Evolutionary conservation across 495 filamentous ascomycete species (phyloP), one percentile per base, ranked within the genome.

Genomic region (Penicillium odoratum): DNA sequence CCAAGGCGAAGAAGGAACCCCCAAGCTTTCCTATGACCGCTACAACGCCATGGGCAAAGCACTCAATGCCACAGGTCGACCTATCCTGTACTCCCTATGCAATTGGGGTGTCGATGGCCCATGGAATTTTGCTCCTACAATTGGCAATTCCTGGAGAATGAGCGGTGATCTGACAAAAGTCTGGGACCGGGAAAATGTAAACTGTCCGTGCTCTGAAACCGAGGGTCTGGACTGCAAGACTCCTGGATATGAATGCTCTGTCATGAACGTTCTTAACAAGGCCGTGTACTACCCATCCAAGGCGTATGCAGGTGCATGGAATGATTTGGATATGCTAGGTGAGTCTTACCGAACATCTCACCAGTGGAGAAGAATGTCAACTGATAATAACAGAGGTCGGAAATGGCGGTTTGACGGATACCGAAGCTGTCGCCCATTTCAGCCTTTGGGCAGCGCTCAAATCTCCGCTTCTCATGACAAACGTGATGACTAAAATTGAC

Each of bases 21-120:
- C 59, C 72, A 28, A 58, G 71, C 57, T 83, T 31, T 76, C 74
- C n/a, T 78, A 72, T 48, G 63, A 76, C 31, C 76, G 84, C 30
- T 90, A 85, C 64, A 69, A 67, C 11, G 73, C 71, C 7, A 91
- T 91, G 88, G 66, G 75, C 0, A 76, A 85, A 38, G 88, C 88
- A 11, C 72, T 90, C 9, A 70, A 81, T 16, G 74, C 72, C 7
- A 81, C 79, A 1, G 77, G 78, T 40, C 72, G 83, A 26, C 77
- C 76, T 0, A 88, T 91, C 46, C 70, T 88, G 43, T 91, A 87
- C 67, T 81, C 76, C 26, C 71, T 88, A 9, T 89, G 84, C 69
- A 74, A 82, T 53, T 85, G 84, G 83, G 75, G 69, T 16, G 70
- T 71, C 48, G 77, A 80, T 45, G 67, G 74, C 21, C 75, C 74